These are phyloP conservation scores for Diaporthe aspalathi DNA, from an alignment of 2,329 filamentous ascomycete species.

Conservation along the genomic window DNA sequence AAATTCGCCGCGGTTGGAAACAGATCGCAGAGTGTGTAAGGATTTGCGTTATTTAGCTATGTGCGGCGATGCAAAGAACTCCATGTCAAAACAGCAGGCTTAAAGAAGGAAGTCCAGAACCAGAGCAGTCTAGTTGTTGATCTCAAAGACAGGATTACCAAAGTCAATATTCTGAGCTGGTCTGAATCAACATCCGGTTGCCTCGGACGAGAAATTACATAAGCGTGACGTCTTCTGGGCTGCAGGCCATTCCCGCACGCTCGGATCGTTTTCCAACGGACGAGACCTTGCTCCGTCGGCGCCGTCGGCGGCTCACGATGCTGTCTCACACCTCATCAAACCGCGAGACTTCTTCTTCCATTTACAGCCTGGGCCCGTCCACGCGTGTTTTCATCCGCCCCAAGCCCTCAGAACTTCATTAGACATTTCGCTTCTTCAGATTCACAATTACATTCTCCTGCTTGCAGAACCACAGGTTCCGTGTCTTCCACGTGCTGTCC, in stretches of 20 bases:
- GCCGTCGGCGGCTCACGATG: conserved; percentile 13
- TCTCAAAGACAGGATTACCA: neutral
- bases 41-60: neutral
- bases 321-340: neutral
- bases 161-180: neutral
- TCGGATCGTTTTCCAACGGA: conserved; percentile 22
- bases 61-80: conserved; percentile 4
- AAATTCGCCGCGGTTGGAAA: neutral
- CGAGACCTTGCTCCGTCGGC: conserved; percentile 1
- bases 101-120: neutral
- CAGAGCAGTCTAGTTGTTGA: neutral
- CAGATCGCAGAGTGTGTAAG: neutral
- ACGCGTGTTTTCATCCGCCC: too few relatives aligned
- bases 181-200: conserved; percentile 1
- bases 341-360: too few relatives aligned
- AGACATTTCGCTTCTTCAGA: conserved; percentile 1
- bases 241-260: neutral
- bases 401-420: neutral
- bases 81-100: neutral
- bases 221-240: conserved; percentile 33
- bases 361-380: neutral
- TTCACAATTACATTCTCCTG: conserved; percentile 33
- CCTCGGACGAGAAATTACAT: conserved; percentile 37
- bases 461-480: conserved; percentile 41
- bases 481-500: conserved; percentile 39